Evolutionary conservation across 805 yeast species (phyloP).

Genomic region (Wickerhamomyces silvicola): DNA sequence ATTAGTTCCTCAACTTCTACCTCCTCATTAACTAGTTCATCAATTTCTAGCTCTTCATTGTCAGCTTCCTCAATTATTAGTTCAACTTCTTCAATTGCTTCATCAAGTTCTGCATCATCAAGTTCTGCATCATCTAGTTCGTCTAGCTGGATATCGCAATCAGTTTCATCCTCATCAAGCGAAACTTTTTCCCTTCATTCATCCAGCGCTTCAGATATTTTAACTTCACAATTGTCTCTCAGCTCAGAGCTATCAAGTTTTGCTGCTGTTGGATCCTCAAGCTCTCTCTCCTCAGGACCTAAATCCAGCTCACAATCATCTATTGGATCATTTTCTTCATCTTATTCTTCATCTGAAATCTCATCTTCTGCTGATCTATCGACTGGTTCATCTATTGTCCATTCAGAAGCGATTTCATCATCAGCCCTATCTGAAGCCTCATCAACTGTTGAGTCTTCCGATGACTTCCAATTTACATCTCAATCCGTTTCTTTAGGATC

Average conservation of each 20-base stretch:
- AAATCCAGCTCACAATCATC: too few species aligned
- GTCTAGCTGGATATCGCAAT: too few species aligned
- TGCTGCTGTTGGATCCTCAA: too few species aligned
- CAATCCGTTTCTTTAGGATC: slow-evolving; percentile 1
- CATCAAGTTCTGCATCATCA: too few species aligned
- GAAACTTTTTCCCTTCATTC: too few species aligned
- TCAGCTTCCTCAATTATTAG: not conserved
- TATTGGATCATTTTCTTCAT: not conserved
- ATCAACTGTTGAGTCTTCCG: not conserved
- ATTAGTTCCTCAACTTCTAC: not conserved
- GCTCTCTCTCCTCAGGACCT: too few species aligned
- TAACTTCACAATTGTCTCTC: too few species aligned
- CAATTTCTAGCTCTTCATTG: not conserved
- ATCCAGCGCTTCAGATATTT: too few species aligned
- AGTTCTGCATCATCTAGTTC: too few species aligned
- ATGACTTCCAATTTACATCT: slow-evolving; percentile 4
- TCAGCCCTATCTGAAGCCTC: not conserved
- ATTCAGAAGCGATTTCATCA: not conserved
- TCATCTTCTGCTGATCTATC: not conserved
- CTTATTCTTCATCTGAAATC: slow-evolving; percentile 1
- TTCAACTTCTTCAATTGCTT: not conserved
- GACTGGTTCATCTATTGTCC: not conserved
- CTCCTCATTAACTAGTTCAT: not conserved
- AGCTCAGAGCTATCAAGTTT: too few species aligned
- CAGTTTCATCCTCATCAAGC: too few species aligned